A percentile compares a stretch with the other conserved stretches of the same genome.
Conservation (phyloP, 345 rosid species). For the Boechera retrofracta region DNA sequence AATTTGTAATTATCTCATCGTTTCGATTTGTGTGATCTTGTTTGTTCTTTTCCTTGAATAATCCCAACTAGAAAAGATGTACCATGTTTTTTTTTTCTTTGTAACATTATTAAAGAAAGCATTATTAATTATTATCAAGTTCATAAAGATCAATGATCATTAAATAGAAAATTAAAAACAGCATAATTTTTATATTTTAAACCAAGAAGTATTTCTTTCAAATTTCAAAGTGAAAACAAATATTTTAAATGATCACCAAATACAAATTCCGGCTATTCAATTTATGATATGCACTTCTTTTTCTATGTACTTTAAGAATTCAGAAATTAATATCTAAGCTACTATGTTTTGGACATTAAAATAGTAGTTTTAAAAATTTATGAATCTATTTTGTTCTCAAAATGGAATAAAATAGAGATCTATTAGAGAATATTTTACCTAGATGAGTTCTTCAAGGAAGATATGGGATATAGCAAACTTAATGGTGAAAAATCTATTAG, state of each 20-base stretch:
- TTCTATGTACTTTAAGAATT: too few species aligned
- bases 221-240: too few species aligned
- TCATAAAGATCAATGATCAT: background rate
- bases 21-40: constrained; percentile 28
- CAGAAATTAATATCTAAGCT: too few species aligned
- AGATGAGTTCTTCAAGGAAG: background rate
- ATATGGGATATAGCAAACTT: background rate
- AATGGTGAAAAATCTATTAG: background rate
- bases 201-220: too few species aligned
- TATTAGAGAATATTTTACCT: background rate
- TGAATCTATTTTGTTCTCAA: background rate
- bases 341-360: background rate
- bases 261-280: too few species aligned
- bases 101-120: too few species aligned
- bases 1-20: constrained; percentile 27
- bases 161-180: too few species aligned
- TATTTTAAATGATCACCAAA: too few species aligned
- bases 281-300: too few species aligned
- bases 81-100: background rate
- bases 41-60: background rate
- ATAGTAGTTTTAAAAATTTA: background rate
- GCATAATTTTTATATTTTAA: too few species aligned
- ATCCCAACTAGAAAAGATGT: background rate
- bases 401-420: background rate
- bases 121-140: background rate